Base-by-base conservation (phyloP, 2,329 filamentous ascomycete genomes). In the Didymella pinodella region DNA sequence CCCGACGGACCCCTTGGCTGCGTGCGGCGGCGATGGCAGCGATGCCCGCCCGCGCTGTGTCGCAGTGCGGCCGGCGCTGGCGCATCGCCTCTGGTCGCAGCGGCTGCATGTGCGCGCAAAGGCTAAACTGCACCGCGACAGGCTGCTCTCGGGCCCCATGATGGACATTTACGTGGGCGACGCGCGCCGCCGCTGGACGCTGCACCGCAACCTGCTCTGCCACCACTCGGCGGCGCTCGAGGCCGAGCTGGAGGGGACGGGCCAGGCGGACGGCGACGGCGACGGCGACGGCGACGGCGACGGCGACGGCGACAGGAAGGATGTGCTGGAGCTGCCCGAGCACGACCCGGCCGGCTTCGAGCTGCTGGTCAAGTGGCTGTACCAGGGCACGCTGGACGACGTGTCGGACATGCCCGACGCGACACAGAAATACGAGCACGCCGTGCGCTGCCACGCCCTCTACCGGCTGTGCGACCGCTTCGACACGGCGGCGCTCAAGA, bases 351-450 rank as follows among this genome's bases (percentile, higher is more conserved):
- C 73, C 7, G 83, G 83, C 25, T 85, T 85, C 64, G 82, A 84
- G 68, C 69, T 85, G 58, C 77, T 85, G 16, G 82, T 85, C 6
- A 84, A 84, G 71, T 85, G 82, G 83, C 76, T 85, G 8, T 85
- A 85, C 55, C 83, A 85, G 68, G 83, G 83, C 50, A 79, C 74
- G 44, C 78, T 85, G 46, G 81, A 84, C 59, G 79, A 84, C 61
- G 79, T 81, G 20, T 79, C 79, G 4, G 74, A 78, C 46, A 71
- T 83, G 63, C 64, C 73, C 11, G 74, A 79, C 53, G 75, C 80
- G 29, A 78, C 80, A 46, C 76, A 79, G 59, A 83, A 84, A 69
- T 85, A 84, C 76, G 81, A 83, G 14, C 81, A 85, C 63, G 83
- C 83, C 7, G 82, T 83, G 38, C 79, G 78, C 51, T 85, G 83